Evolutionary conservation across 2,329 filamentous ascomycete genomes (phyloP).

Genomic region (Talaromyces sp.): DNA sequence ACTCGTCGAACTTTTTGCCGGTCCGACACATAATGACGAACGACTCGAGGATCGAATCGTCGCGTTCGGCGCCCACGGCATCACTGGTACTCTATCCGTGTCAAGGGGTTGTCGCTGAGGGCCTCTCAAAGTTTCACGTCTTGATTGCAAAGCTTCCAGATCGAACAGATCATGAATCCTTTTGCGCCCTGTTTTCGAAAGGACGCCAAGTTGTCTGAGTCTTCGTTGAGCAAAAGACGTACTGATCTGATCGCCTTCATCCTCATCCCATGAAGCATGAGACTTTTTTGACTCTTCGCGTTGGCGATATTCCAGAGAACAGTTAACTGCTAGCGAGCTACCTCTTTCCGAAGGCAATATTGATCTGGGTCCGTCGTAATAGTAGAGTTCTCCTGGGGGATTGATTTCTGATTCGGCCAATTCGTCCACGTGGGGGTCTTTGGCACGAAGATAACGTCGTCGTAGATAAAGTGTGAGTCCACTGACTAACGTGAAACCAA

Average conservation of each 20-base stretch:
- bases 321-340: background rate
- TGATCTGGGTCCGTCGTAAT: conserved; percentile 14
- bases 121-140: background rate
- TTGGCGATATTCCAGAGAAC: background rate
- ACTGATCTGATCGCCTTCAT: conserved; percentile 7
- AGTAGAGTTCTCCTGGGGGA: conserved; percentile 15
- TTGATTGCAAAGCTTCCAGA: conserved; percentile 20
- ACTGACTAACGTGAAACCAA: conserved; percentile 13
- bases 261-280: conserved; percentile 7
- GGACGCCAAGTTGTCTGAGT: conserved; percentile 17
- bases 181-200: conserved; percentile 19
- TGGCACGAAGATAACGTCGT: conserved; percentile 14
- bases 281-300: background rate
- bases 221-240: conserved; percentile 15
- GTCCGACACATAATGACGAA: background rate
- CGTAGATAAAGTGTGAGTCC: conserved; percentile 18
- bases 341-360: background rate
- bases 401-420: background rate
- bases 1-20: background rate
- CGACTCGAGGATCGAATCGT: conserved; percentile 16
- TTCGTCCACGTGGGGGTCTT: background rate
- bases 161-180: conserved; percentile 24
- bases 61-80: conserved; percentile 24
- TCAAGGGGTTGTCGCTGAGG: background rate
- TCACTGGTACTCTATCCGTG: conserved; percentile 21